Conservation (phyloP, 768 basidiomycete genomes). For the Psilocybe subaeruginosa region DNA sequence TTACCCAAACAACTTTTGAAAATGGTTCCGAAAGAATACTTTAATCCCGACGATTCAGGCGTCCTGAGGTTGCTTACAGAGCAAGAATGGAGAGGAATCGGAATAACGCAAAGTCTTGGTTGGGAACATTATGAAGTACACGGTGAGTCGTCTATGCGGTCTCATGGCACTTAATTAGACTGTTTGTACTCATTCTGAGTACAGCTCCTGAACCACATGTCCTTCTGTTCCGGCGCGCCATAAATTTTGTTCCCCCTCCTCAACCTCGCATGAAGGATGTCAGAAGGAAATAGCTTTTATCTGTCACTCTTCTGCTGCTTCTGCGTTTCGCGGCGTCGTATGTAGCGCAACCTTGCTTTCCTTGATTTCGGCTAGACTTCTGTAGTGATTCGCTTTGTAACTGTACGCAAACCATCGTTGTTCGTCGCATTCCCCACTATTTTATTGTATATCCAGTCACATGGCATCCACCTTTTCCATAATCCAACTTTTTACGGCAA, state of each 20-base stretch:
- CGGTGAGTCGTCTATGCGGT: conserved; percentile 46
- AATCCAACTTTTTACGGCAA: neutral
- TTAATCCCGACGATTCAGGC: conserved; percentile 73
- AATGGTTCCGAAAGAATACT: conserved; percentile 87
- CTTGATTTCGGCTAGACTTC: conserved; percentile 12
- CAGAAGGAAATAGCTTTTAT: conserved; percentile 41
- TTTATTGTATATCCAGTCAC: conserved; percentile 23
- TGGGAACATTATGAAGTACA: conserved; percentile 99
- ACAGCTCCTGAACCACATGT: conserved; percentile 93
- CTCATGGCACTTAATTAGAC: neutral
- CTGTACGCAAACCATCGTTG: conserved; percentile 17
- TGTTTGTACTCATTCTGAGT: conserved; percentile 7
- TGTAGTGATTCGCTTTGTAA: conserved; percentile 21
- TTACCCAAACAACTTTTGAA: conserved; percentile 94
- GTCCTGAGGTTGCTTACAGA: conserved; percentile 84
- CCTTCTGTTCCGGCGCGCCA: conserved; percentile 85
- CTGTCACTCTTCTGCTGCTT: neutral
- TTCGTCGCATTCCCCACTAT: conserved; percentile 16
- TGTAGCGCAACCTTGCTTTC: conserved; percentile 13
- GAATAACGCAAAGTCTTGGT: conserved; percentile 93
- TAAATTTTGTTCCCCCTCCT: conserved; percentile 61
- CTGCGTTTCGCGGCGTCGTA: neutral
- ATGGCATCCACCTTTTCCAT: conserved; percentile 9
- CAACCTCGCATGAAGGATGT: conserved; percentile 40
- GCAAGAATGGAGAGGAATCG: conserved; percentile 94